Conservation (phyloP, 176 grass and related monocot genomes). For the Aechmea fasciata region DNA sequence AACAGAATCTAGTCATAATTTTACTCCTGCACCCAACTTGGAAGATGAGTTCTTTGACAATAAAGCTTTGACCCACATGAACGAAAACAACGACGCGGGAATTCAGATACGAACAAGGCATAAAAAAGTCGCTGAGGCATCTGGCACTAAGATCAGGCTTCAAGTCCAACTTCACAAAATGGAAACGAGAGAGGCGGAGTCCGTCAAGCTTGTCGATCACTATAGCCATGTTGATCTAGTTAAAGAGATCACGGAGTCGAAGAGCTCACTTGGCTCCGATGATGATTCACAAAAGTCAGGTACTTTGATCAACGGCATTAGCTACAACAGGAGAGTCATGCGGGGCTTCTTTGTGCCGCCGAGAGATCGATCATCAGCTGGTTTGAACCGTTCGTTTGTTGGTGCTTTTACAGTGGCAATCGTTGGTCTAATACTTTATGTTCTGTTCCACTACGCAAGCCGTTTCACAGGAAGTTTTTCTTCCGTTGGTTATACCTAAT, state of each 20-base stretch:
- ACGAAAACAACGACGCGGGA: slow-evolving; percentile 29
- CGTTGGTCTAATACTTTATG: slow-evolving; percentile 23
- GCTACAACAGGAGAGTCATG: slow-evolving; percentile 15
- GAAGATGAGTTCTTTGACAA: slow-evolving; percentile 12
- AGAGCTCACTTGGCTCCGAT: neutral
- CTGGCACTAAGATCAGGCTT: slow-evolving; percentile 12
- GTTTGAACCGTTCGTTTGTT: slow-evolving; percentile 23
- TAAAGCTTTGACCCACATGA: slow-evolving; percentile 2
- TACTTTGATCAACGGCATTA: neutral
- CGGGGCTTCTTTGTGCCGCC: slow-evolving; percentile 10
- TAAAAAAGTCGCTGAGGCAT: neutral
- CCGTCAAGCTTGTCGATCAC: slow-evolving; percentile 32
- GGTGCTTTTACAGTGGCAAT: slow-evolving; percentile 30
- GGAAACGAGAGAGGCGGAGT: slow-evolving; percentile 45
- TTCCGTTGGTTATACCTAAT: slow-evolving; percentile 12
- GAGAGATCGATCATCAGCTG: slow-evolving; percentile 25
- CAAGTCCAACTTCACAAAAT: slow-evolving; percentile 48
- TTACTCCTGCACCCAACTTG: slow-evolving; percentile 7
- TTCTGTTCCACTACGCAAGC: slow-evolving; percentile 26
- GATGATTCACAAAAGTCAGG: neutral
- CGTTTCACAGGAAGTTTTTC: neutral
- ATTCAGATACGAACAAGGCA: slow-evolving; percentile 23
- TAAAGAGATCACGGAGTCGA: neutral
- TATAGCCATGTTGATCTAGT: slow-evolving; percentile 25
- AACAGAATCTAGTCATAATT: neutral